Evolutionary conservation across 306 rosid species (phyloP).

Genomic region (Cicer cuneatum): DNA sequence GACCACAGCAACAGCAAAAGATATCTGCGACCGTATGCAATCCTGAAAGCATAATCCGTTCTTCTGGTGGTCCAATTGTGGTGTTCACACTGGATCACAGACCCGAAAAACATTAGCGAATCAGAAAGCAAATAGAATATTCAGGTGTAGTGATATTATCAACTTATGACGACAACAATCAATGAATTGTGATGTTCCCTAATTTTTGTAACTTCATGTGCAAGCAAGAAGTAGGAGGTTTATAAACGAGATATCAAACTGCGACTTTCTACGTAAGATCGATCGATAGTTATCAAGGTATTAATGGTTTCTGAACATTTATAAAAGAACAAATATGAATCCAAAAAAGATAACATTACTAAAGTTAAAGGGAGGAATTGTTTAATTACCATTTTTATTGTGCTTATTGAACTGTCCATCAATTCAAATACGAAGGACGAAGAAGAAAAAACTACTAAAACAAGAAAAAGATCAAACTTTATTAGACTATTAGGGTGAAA

Average conservation of each 20-base stretch:
- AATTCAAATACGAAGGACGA: not conserved
- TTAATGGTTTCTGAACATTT: not conserved
- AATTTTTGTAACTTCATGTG: not conserved
- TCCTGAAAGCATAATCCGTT: constrained; percentile 86
- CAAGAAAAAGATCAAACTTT: not conserved
- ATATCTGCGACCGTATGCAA: constrained; percentile 79
- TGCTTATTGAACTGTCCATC: not conserved
- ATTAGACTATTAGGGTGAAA: not conserved
- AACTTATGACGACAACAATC: constrained; percentile 31
- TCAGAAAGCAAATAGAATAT: constrained; percentile 26
- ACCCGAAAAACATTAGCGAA: constrained; percentile 32
- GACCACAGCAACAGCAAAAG: constrained; percentile 92
- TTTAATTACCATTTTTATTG: not conserved
- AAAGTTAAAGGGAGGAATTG: not conserved
- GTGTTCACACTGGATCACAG: constrained; percentile 65
- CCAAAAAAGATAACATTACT: not conserved
- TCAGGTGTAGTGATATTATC: constrained; percentile 36
- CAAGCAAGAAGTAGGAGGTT: constrained; percentile 11
- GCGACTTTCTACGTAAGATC: not conserved
- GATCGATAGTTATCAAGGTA: not conserved
- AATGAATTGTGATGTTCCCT: not conserved
- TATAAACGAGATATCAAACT: constrained; percentile 23
- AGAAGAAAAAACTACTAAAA: not conserved
- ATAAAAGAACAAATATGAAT: not conserved
- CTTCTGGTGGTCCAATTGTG: constrained; percentile 65